A percentile compares a stretch with the other conserved stretches of the same genome.
Evolutionary conservation across 1,284 basidiomycete genomes (phyloP).

Genomic region (Polyporus tsugae): DNA sequence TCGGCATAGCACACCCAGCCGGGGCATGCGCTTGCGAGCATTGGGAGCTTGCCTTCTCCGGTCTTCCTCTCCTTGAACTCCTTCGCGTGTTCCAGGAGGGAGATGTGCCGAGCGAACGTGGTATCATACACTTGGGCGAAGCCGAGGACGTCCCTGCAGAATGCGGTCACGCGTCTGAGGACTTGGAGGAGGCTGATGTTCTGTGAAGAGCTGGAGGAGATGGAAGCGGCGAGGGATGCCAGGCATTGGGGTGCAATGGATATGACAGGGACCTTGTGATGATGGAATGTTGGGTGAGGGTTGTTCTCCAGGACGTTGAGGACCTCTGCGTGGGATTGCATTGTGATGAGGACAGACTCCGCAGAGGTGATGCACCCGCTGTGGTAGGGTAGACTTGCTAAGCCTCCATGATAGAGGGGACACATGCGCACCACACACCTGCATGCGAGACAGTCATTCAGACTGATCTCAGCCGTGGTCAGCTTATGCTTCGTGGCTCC

Average conservation of each 20-base stretch:
- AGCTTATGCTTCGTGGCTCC: slow-evolving; percentile 61
- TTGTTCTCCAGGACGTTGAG: slow-evolving; percentile 77
- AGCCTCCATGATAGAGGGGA: not conserved
- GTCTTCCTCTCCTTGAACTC: slow-evolving; percentile 83
- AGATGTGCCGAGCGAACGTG: slow-evolving; percentile 91
- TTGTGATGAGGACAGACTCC: slow-evolving; percentile 96
- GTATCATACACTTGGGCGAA: slow-evolving; percentile 90
- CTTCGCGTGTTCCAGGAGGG: slow-evolving; percentile 80
- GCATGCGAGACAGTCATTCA: slow-evolving; percentile 95
- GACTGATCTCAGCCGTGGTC: slow-evolving; percentile 92
- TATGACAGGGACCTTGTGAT: slow-evolving; percentile 72
- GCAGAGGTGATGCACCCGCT: slow-evolving; percentile 99
- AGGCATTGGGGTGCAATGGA: slow-evolving; percentile 94
- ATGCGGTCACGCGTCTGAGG: slow-evolving; percentile 73
- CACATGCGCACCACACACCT: slow-evolving; percentile 59
- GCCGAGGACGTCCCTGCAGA: slow-evolving; percentile 67
- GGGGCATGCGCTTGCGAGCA: slow-evolving; percentile 96
- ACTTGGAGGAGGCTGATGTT: slow-evolving; percentile 67
- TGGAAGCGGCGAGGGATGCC: slow-evolving; percentile 85
- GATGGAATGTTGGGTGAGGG: slow-evolving; percentile 44
- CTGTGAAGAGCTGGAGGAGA: slow-evolving; percentile 56
- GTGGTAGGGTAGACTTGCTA: slow-evolving; percentile 8
- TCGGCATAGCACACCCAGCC: slow-evolving; percentile 99
- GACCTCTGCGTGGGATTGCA: slow-evolving; percentile 95
- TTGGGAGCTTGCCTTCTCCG: slow-evolving; percentile 65